Conservation (phyloP, 106 monocot genomes). For the Apostasia shenzhenica region DNA sequence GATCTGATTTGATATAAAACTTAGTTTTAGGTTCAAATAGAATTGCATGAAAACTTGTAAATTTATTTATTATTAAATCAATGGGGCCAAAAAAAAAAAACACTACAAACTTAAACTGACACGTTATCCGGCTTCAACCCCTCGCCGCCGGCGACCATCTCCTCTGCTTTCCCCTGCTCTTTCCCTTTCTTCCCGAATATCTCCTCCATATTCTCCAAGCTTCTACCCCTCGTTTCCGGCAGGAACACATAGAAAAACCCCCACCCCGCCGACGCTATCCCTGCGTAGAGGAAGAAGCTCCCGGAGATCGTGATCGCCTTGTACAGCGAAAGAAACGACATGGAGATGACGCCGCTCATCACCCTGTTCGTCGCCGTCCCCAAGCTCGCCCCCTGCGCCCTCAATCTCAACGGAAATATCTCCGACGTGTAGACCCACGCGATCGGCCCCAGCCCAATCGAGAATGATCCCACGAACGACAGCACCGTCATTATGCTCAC, state of each 20-base stretch:
- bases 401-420: constrained; percentile 32
- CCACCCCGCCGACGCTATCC: constrained; percentile 23
- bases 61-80: too few relatives aligned
- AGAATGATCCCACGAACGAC: constrained; percentile 28
- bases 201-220: constrained; percentile 29
- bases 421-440: constrained; percentile 52
- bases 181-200: constrained; percentile 7
- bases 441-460: constrained; percentile 41
- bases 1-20: too few relatives aligned
- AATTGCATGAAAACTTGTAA: too few relatives aligned
- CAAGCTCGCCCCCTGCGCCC: constrained; percentile 33
- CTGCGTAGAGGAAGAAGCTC: constrained; percentile 33
- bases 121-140: too few relatives aligned
- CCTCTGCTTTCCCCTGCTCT: neutral
- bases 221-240: constrained; percentile 40
- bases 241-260: constrained; percentile 22
- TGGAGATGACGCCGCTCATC: constrained; percentile 25
- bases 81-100: too few relatives aligned
- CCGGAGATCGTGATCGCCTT: constrained; percentile 35
- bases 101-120: too few relatives aligned
- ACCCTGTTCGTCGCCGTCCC: constrained; percentile 25
- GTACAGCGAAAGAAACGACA: constrained; percentile 29
- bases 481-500: constrained; percentile 17
- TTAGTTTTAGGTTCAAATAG: too few relatives aligned
- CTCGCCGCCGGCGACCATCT: too few relatives aligned